Base-by-base conservation (phyloP, 2,329 filamentous ascomycete species). In the Cercospora beticola region DNA sequence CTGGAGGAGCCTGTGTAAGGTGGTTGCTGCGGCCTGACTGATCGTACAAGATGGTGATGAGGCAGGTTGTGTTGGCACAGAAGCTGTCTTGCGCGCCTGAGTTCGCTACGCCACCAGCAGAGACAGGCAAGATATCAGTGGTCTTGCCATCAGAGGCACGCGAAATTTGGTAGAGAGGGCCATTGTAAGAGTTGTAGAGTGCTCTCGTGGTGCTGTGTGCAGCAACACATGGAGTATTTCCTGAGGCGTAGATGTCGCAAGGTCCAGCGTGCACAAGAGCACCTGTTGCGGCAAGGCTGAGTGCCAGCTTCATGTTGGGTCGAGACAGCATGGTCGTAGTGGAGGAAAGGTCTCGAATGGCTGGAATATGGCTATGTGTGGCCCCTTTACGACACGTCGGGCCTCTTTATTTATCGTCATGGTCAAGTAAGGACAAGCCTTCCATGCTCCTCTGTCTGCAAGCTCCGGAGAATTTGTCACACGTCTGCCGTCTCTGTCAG, bases 131-230 rank as follows among this genome's bases (percentile, higher is more conserved):
- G 68, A 88, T 86, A 66, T 82, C 78, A 3, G 78, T 81, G 0
- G 83, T 86, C 28, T 81, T 74, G 49, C 80, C 74, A 74, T 87
- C 83, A 5, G 86, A 89, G 62, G 79, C 84, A 58, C 88, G 87
- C 65, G 82, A 81, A 2, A 90, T 83, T 71, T 90, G 86, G 76
- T 90, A 90, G 1, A 90, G 84, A 0, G 85, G 62, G 4, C 86
- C 85, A 7, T 63, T 80, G 79, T 80, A 90, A 62, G 81, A 73
- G 72, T 78, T 83, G 78, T 89, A 90, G 6, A 90, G 77, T 16
- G 87, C 86, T 4, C 88, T 85, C 66, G 88, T 90, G n/a, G 87
- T 89, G 76, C 86, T 86, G 75, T 90, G 88, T 0, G 88, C 88
- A 0, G 88, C 88, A 10, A 90, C 79, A 72, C 88, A 90, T n/a